phyloP scores from a whole-genome alignment of 306 rosid genomes.

The Malus orientalis region DNA sequence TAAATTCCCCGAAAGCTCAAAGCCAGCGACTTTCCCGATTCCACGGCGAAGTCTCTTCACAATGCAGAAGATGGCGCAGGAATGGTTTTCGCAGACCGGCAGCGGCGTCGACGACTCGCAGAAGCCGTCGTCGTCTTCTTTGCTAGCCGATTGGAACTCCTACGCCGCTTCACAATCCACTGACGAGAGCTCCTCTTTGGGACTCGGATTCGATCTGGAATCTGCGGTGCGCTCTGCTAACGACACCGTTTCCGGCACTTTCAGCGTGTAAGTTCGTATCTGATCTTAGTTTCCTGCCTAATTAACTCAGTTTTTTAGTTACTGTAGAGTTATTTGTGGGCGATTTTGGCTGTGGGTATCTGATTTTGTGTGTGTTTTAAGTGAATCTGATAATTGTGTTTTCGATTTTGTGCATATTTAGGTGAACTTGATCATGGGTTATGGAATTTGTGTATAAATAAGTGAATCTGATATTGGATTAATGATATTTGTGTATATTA shows the following conservation, averaged over 20 bases:
- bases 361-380: neutral
- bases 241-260: slow-evolving; percentile 76
- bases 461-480: neutral
- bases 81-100: slow-evolving; percentile 55
- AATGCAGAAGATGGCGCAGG: slow-evolving; percentile 85
- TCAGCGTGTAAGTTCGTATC: slow-evolving; percentile 56
- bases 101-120: slow-evolving; percentile 29
- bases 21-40: neutral
- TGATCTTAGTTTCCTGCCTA: neutral
- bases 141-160: slow-evolving; percentile 77
- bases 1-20: neutral
- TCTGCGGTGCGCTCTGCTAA: slow-evolving; percentile 87
- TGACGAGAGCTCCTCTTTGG: slow-evolving; percentile 32
- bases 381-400: neutral
- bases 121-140: slow-evolving; percentile 44
- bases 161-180: slow-evolving; percentile 60
- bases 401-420: neutral
- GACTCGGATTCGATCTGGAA: slow-evolving; percentile 75
- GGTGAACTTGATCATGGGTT: neutral
- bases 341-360: neutral
- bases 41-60: neutral
- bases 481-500: slow-evolving; percentile 2
- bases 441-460: neutral
- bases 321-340: neutral
- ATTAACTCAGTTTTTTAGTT: neutral